Evolutionary conservation across 257 asterid species (phyloP).

Genomic region (Nicotiana knightiana): DNA sequence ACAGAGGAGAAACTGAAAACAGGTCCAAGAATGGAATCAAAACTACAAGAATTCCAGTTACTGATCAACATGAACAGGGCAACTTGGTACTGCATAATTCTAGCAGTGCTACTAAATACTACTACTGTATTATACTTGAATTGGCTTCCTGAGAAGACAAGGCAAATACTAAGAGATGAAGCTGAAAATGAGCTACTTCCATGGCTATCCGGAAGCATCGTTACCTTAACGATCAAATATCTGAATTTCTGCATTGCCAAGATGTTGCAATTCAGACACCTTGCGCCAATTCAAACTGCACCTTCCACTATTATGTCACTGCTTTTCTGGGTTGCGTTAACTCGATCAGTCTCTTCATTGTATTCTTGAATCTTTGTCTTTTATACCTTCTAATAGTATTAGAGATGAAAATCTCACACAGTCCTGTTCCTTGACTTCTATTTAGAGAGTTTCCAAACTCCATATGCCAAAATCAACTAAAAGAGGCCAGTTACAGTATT

Average conservation of each 20-base stretch:
- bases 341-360: slow-evolving; percentile 7
- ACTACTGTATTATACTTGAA: neutral
- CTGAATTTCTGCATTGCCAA: slow-evolving; percentile 21
- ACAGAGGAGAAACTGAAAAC: neutral
- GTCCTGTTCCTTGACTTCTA: too few species aligned
- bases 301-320: slow-evolving; percentile 6
- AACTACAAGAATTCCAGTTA: neutral
- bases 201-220: neutral
- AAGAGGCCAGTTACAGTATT: too few species aligned
- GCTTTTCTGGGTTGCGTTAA: slow-evolving; percentile 18
- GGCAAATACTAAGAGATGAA: slow-evolving; percentile 1
- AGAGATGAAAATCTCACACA: too few species aligned
- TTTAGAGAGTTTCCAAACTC: too few species aligned
- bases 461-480: too few species aligned
- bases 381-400: too few species aligned
- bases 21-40: slow-evolving; percentile 11
- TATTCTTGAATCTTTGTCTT: neutral
- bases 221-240: slow-evolving; percentile 11
- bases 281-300: slow-evolving; percentile 1
- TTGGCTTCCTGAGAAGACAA: neutral
- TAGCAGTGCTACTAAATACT: neutral
- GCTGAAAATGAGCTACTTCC: neutral
- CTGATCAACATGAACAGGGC: neutral
- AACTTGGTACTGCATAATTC: neutral
- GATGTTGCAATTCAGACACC: slow-evolving; percentile 10